These are phyloP conservation scores for Solanum chmielewskii DNA, from an alignment of 257 asterid genomes.

Conservation along the genomic window DNA sequence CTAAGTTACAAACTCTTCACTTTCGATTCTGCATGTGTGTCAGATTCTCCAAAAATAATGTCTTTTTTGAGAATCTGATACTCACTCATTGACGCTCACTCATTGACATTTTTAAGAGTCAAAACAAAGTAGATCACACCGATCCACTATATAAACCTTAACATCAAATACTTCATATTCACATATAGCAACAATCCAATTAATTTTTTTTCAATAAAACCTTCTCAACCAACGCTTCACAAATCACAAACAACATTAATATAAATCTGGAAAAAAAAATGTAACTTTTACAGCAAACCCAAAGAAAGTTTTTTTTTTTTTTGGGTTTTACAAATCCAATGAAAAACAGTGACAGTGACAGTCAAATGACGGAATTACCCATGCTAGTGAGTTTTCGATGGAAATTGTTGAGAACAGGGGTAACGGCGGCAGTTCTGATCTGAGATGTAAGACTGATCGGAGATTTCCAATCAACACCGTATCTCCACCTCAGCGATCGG, in stretches of 20 bases:
- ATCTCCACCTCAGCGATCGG: constrained; percentile 15
- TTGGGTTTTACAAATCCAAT: neutral
- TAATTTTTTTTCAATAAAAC: neutral
- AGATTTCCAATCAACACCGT: constrained; percentile 6
- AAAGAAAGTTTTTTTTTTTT: too few relatives aligned
- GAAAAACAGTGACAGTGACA: neutral
- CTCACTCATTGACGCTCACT: neutral
- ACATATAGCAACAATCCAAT: neutral
- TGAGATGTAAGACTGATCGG: constrained; percentile 1
- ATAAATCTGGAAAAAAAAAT: neutral
- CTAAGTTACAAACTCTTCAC: neutral
- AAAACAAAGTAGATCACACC: neutral
- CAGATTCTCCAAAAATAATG: neutral
- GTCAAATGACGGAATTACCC: constrained; percentile 7
- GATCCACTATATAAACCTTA: neutral
- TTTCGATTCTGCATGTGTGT: neutral
- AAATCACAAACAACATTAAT: neutral
- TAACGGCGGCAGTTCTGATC: neutral
- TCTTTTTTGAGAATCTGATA: neutral
- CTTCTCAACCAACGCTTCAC: neutral
- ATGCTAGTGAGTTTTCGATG: constrained; percentile 66
- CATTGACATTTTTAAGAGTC: neutral
- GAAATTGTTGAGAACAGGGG: constrained; percentile 14
- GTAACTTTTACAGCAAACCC: neutral
- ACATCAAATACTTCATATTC: neutral